Evolutionary conservation across 208 protist species (phyloP).

Genomic region (Leishmania tropica): DNA sequence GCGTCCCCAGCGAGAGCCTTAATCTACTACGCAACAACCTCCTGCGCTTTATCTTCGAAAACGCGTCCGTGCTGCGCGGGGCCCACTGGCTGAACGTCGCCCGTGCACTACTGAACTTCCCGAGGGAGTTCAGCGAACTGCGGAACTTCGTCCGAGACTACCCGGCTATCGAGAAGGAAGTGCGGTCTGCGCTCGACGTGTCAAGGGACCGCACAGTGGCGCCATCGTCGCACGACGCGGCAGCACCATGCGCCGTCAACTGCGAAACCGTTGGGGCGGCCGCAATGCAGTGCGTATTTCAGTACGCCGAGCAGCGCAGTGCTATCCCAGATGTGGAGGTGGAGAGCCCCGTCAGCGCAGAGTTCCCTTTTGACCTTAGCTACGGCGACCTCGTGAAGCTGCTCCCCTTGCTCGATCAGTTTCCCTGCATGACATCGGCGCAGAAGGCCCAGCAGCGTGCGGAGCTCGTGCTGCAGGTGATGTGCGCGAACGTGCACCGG

Average conservation of each 20-base stretch:
- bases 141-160: slow-evolving; percentile 8
- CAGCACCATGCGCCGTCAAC: neutral
- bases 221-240: neutral
- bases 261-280: slow-evolving; percentile 24
- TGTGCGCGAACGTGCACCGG: slow-evolving; percentile 8
- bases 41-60: slow-evolving; percentile 65
- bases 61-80: slow-evolving; percentile 68
- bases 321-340: neutral
- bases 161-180: slow-evolving; percentile 25
- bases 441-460: slow-evolving; percentile 14
- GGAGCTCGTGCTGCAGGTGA: slow-evolving; percentile 17
- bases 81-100: slow-evolving; percentile 85
- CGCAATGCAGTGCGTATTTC: slow-evolving; percentile 30
- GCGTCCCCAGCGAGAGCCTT: slow-evolving; percentile 60
- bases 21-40: slow-evolving; percentile 62
- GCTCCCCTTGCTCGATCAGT: slow-evolving; percentile 43
- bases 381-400: slow-evolving; percentile 43
- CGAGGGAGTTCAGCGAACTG: slow-evolving; percentile 38
- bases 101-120: slow-evolving; percentile 81
- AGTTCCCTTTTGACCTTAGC: slow-evolving; percentile 27
- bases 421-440: slow-evolving; percentile 2
- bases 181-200: neutral
- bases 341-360: neutral
- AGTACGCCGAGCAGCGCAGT: slow-evolving; percentile 27
- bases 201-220: neutral